phyloP scores from a whole-genome alignment of 192 early-diverging fungal species.

The Funneliformis geosporum region DNA sequence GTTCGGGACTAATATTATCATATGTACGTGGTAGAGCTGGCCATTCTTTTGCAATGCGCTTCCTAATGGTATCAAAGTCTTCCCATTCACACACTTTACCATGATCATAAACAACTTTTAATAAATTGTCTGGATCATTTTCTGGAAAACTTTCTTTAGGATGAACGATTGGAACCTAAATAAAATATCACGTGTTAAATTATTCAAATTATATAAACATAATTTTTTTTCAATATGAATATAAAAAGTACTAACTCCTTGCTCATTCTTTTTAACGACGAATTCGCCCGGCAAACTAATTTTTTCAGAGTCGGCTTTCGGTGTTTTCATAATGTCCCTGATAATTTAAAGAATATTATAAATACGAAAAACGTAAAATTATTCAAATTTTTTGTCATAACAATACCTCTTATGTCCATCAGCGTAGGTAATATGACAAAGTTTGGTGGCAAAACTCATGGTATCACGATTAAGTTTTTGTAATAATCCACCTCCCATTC shows the following conservation, averaged over 20 bases:
- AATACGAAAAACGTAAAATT: neutral
- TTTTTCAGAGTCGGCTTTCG: constrained; percentile 71
- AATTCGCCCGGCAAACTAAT: constrained; percentile 75
- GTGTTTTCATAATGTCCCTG: constrained; percentile 87
- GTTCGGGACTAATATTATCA: constrained; percentile 42
- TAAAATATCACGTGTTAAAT: neutral
- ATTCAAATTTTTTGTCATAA: neutral
- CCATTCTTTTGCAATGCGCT: constrained; percentile 63
- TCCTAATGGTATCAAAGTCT: constrained; percentile 58
- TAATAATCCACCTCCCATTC: constrained; percentile 86
- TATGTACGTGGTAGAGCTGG: constrained; percentile 45
- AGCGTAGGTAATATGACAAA: constrained; percentile 64
- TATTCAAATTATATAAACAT: neutral
- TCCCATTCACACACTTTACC: constrained; percentile 62
- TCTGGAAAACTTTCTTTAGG: constrained; percentile 37
- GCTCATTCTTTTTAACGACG: constrained; percentile 46
- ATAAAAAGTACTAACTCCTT: constrained; percentile 34
- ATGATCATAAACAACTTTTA: constrained; percentile 67
- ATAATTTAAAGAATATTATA: neutral
- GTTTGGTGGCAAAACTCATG: constrained; percentile 85
- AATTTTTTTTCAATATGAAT: constrained; percentile 11
- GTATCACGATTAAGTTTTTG: constrained; percentile 88
- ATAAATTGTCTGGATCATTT: constrained; percentile 44
- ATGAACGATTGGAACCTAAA: constrained; percentile 49
- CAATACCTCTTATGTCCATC: constrained; percentile 60